phyloP scores from a whole-genome alignment of 495 filamentous ascomycete genomes.

The Elasticomyces elasticus region DNA sequence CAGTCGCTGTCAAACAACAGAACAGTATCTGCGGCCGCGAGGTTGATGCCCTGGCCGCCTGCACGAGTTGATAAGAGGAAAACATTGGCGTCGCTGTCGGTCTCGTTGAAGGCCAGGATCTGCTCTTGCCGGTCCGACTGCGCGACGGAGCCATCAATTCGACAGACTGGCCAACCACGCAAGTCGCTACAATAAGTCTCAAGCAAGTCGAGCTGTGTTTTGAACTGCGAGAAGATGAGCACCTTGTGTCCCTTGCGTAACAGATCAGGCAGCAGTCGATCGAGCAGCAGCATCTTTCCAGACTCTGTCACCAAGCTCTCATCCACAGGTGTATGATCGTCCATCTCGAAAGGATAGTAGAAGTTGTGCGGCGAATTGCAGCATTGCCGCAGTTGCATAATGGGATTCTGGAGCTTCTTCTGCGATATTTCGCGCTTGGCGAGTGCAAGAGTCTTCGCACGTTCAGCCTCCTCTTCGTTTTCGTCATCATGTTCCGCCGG shows the following conservation, averaged over 20 bases:
- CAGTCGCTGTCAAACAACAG: conserved; percentile 78
- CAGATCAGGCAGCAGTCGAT: conserved; percentile 69
- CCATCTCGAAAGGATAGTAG: conserved; percentile 68
- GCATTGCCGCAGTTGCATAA: conserved; percentile 84
- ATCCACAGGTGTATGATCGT: conserved; percentile 45
- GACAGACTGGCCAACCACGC: conserved; percentile 67
- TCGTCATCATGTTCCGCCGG: conserved; percentile 22
- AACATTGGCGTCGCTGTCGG: conserved; percentile 40
- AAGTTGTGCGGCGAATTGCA: conserved; percentile 96
- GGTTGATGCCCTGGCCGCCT: conserved; percentile 91
- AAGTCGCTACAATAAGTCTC: conserved; percentile 70
- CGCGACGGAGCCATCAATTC: conserved; percentile 83
- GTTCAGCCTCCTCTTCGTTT: conserved; percentile 52
- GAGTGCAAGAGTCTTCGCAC: conserved; percentile 61
- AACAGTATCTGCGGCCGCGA: conserved; percentile 60
- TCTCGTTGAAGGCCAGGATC: conserved; percentile 74
- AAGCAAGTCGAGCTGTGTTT: conserved; percentile 82
- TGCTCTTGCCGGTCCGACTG: conserved; percentile 70
- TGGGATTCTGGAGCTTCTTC: conserved; percentile 90
- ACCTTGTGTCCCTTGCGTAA: conserved; percentile 74
- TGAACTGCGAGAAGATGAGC: conserved; percentile 95
- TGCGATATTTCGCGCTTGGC: conserved; percentile 76
- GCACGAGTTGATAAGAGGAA: conserved; percentile 87
- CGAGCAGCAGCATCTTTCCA: conserved; percentile 91
- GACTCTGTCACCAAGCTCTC: conserved; percentile 73